Conservation (phyloP, 768 basidiomycete species). For the Trametes elegans region DNA sequence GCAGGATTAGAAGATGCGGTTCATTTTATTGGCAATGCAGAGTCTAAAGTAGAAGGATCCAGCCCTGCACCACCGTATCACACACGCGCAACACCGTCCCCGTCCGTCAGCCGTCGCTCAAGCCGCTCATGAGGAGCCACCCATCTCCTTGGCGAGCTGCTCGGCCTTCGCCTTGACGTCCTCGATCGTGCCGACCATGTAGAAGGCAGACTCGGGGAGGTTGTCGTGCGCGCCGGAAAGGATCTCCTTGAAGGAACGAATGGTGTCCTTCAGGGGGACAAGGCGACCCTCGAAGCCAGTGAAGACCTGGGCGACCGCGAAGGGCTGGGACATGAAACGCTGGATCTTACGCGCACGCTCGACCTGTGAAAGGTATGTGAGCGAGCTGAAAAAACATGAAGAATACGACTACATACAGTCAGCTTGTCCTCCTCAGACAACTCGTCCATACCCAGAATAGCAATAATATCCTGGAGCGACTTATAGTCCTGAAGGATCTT, state of each 20-base stretch:
- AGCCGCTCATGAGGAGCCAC: slow-evolving; percentile 35
- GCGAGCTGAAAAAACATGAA: neutral
- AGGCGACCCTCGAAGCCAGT: slow-evolving; percentile 99
- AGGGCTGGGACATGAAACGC: slow-evolving; percentile 99
- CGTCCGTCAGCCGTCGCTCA: neutral
- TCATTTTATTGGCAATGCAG: slow-evolving; percentile 22
- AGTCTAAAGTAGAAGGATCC: slow-evolving; percentile 19
- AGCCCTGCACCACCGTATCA: slow-evolving; percentile 18
- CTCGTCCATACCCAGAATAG: slow-evolving; percentile 99
- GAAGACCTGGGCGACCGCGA: slow-evolving; percentile 99
- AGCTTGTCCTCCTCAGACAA: slow-evolving; percentile 99
- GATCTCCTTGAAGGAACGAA: slow-evolving; percentile 98
- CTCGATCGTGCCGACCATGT: slow-evolving; percentile 97
- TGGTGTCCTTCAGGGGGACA: slow-evolving; percentile 92
- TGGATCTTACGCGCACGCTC: slow-evolving; percentile 98
- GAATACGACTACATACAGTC: slow-evolving; percentile 57
- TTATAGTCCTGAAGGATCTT: slow-evolving; percentile 98
- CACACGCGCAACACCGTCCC: slow-evolving; percentile 13
- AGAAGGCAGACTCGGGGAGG: slow-evolving; percentile 96
- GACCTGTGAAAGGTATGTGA: slow-evolving; percentile 48
- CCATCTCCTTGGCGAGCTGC: slow-evolving; percentile 94
- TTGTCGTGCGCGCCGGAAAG: slow-evolving; percentile 84
- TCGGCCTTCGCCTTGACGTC: slow-evolving; percentile 98
- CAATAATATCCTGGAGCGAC: slow-evolving; percentile 98
- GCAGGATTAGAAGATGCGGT: slow-evolving; percentile 17